A percentile compares a stretch with the other conserved stretches of the same genome.
Evolutionary conservation across 2,329 filamentous ascomycete species (phyloP).

Genomic region (Colletotrichum spinosum): DNA sequence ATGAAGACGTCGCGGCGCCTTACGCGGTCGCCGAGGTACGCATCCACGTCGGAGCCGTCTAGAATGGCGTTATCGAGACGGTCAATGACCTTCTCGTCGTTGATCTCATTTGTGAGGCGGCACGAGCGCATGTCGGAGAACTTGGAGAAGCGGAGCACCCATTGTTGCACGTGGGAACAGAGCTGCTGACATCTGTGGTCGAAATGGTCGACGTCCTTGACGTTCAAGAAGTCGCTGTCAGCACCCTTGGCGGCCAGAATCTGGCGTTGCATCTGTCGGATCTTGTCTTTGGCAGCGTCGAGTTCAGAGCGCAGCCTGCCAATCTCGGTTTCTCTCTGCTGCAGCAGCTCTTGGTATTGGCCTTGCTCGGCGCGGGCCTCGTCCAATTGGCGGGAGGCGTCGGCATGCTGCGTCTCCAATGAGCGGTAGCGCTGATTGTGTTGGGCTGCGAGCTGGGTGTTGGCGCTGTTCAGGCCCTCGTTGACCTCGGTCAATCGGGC

Average conservation of each 20-base stretch:
- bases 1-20: conserved; percentile 95
- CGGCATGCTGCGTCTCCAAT: conserved; percentile 75
- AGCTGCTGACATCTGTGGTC: conserved; percentile 93
- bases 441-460: conserved; percentile 79
- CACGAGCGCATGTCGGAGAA: conserved; percentile 94
- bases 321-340: conserved; percentile 88
- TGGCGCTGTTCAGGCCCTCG: conserved; percentile 80
- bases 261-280: conserved; percentile 63
- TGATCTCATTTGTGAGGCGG: conserved; percentile 84
- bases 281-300: conserved; percentile 74
- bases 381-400: conserved; percentile 76
- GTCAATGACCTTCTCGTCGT: conserved; percentile 93
- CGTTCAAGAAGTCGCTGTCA: conserved; percentile 79
- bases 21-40: conserved; percentile 88
- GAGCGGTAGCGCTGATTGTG: conserved; percentile 77
- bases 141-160: conserved; percentile 98
- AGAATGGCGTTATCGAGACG: conserved; percentile 94
- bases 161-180: conserved; percentile 95
- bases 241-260: conserved; percentile 69
- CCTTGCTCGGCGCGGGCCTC: conserved; percentile 74
- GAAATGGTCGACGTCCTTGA: conserved; percentile 94
- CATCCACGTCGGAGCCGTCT: conserved; percentile 93
- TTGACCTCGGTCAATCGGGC: conserved; percentile 85
- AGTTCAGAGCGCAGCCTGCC: conserved; percentile 81
- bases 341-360: conserved; percentile 73